Conservation (phyloP, 2,329 filamentous ascomycete species). For the Penicillium hesseltinei region DNA sequence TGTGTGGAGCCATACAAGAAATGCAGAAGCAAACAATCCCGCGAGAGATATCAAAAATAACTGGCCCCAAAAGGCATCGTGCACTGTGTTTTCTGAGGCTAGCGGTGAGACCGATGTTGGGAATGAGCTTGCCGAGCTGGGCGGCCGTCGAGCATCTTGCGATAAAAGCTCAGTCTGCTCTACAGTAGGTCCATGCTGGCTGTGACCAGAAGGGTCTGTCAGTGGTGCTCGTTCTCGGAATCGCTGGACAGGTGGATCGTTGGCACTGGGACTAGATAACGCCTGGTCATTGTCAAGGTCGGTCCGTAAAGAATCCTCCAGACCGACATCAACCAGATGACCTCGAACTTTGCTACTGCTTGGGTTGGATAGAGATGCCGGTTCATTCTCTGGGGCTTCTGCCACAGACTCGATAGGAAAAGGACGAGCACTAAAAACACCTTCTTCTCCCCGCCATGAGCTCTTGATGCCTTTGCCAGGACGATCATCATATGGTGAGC, state of each 20-base stretch:
- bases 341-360: conserved; percentile 59
- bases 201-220: conserved; percentile 38
- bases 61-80: conserved; percentile 90
- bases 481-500: conserved; percentile 38
- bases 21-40: conserved; percentile 80
- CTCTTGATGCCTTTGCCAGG: conserved; percentile 54
- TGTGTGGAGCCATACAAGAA: conserved; percentile 88
- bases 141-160: conserved; percentile 45
- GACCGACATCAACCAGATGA: conserved; percentile 78
- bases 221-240: conserved; percentile 49
- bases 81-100: conserved; percentile 68
- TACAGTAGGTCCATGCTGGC: conserved; percentile 47
- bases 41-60: conserved; percentile 83
- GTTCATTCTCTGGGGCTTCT: conserved; percentile 39
- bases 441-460: conserved; percentile 55
- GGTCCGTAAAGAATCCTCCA: conserved; percentile 63
- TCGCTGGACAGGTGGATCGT: conserved; percentile 56
- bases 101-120: conserved; percentile 58
- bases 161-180: conserved; percentile 54
- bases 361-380: conserved; percentile 29
- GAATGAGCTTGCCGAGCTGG: conserved; percentile 52
- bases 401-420: conserved; percentile 35
- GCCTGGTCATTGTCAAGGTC: conserved; percentile 45
- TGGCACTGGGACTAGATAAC: conserved; percentile 39
- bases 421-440: conserved; percentile 40